Base-by-base conservation (phyloP, 768 basidiomycete species). In the Leucocoprinus birnbaumii region DNA sequence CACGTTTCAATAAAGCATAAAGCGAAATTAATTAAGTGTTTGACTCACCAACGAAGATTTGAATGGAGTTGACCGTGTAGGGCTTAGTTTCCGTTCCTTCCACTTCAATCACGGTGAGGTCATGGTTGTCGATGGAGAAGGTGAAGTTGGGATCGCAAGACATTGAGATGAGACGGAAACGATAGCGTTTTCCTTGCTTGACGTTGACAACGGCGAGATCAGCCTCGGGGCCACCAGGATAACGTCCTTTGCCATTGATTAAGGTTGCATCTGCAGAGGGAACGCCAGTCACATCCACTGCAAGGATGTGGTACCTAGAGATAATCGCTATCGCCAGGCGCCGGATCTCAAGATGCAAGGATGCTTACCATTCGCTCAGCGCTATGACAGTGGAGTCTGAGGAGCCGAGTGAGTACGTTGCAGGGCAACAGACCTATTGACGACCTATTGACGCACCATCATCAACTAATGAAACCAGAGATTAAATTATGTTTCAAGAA, bases 91-190 rank as follows among this genome's bases (percentile, higher is more conserved):
- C 61, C 25, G 60, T 59, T 10, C 71, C 72, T 22, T 75, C 76
- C 2, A 64, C 67, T 59, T 70, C 71, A 37, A 73, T 73, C 48
- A 79, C 67, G 22, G 59, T 63, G 55, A 80, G 59, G 6, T 62
- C 63, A 59, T 81, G 80, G 3, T 65, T 63, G 41, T 79, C 76
- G 56, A 81, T 79, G 4, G 71, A 74, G 67, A 82, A 75, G 2
- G 58, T 60, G 59, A 69, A 74, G 56, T 69, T 69, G 67, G 61
- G 75, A 11, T 62, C 55, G 56, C 64, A 66, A 13, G 65, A 62
- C 2, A 60, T 60, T 18, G 62, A 63, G n/a, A 68, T 19, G 21
- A 68, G 43, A 5, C 66, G 60, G 58, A 68, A 59, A 8, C 67
- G 63, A 47, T 68, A 79, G 40, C 69, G 67, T 47, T 65, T 68